phyloP scores from a whole-genome alignment of 441 rosid species.

The Aleurites moluccanus region DNA sequence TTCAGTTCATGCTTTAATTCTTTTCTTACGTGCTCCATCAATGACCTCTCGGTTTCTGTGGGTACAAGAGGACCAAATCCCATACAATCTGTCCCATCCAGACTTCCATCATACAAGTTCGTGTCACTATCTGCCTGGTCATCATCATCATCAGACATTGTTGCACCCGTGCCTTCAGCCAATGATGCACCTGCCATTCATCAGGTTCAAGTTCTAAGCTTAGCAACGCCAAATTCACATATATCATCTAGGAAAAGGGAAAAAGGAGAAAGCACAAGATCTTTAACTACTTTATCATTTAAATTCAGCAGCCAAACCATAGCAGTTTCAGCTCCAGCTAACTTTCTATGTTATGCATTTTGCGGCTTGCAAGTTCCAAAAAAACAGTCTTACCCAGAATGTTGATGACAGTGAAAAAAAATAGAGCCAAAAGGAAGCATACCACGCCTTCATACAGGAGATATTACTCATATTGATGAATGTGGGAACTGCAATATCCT shows the following conservation, averaged over 20 bases:
- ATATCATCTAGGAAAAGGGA: neutral
- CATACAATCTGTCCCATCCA: constrained; percentile 71
- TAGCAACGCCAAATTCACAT: constrained; percentile 9
- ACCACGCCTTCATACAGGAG: neutral
- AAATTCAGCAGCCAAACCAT: neutral
- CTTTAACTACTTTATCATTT: neutral
- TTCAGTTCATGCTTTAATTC: constrained; percentile 95
- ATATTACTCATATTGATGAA: neutral
- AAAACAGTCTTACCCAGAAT: neutral
- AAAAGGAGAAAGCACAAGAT: neutral
- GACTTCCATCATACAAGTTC: constrained; percentile 71
- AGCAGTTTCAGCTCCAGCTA: neutral
- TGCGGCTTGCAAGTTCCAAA: neutral
- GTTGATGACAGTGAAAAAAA: neutral
- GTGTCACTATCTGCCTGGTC: constrained; percentile 86
- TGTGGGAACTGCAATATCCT: neutral
- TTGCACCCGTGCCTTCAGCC: constrained; percentile 89
- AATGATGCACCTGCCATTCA: constrained; percentile 74
- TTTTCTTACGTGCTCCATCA: constrained; percentile 96
- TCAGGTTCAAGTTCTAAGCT: constrained; percentile 12
- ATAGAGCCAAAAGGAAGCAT: neutral
- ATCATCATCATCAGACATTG: constrained; percentile 97
- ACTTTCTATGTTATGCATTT: neutral
- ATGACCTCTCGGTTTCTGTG: constrained; percentile 87
- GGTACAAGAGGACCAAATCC: constrained; percentile 97